Evolutionary conservation across 2,329 filamentous ascomycete genomes (phyloP).

Genomic region (Phaeomoniella chlamydospora): DNA sequence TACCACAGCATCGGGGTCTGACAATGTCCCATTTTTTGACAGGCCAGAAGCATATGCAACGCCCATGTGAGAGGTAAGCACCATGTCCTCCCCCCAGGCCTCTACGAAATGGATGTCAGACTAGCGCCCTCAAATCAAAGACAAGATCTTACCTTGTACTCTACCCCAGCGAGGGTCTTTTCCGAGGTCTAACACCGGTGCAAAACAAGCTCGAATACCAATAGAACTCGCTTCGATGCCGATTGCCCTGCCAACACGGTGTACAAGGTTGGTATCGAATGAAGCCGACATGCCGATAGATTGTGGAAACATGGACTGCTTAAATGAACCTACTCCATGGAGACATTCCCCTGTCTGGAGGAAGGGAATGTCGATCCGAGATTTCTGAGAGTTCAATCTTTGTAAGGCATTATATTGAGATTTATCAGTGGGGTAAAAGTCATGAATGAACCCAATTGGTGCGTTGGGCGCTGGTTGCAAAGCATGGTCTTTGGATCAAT

Average conservation of each 20-base stretch:
- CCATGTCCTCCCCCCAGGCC: conserved; percentile 32
- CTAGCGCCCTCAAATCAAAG: neutral
- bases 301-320: conserved; percentile 31
- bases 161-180: conserved; percentile 30
- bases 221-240: conserved; percentile 28
- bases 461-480: conserved; percentile 22
- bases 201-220: conserved; percentile 29
- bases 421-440: conserved; percentile 28
- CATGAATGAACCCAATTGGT: conserved; percentile 26
- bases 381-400: conserved; percentile 20
- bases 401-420: conserved; percentile 28
- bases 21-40: conserved; percentile 29
- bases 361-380: conserved; percentile 24
- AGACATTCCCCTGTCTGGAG: conserved; percentile 30
- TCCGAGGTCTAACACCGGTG: conserved; percentile 28
- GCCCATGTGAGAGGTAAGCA: conserved; percentile 29
- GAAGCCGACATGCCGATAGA: conserved; percentile 25
- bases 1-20: conserved; percentile 25
- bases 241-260: conserved; percentile 27
- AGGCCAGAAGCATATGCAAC: conserved; percentile 27
- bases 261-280: conserved; percentile 27
- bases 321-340: conserved; percentile 29
- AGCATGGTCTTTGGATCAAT: conserved; percentile 13
- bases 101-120: conserved; percentile 14
- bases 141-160: conserved; percentile 17